A percentile compares a stretch with the other conserved stretches of the same genome.
Conservation (phyloP, 108 stramenopile genomes). For the Nitzschia inconspicua region DNA sequence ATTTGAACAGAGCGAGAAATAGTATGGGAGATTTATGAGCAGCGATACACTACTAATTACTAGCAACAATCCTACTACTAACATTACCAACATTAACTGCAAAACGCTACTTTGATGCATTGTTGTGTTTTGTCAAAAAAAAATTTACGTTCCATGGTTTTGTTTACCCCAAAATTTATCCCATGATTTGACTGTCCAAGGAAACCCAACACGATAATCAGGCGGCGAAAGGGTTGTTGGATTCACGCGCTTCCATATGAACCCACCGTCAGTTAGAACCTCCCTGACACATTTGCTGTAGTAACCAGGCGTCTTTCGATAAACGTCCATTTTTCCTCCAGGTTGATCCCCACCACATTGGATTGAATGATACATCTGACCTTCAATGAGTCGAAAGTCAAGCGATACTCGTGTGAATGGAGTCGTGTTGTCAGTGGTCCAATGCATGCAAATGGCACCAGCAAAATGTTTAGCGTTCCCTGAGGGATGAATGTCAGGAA, state of each 20-base stretch:
- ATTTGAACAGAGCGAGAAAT: slow-evolving; percentile 26
- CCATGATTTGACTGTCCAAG: slow-evolving; percentile 49
- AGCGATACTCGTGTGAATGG: slow-evolving; percentile 51
- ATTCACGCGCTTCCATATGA: not conserved
- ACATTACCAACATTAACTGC: not conserved
- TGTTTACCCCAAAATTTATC: slow-evolving; percentile 31
- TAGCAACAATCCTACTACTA: too few species aligned
- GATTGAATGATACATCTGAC: slow-evolving; percentile 35
- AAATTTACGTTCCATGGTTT: not conserved
- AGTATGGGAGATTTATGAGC: not conserved
- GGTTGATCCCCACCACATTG: slow-evolving; percentile 27
- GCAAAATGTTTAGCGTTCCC: slow-evolving; percentile 52
- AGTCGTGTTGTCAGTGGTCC: slow-evolving; percentile 61
- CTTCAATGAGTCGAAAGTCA: slow-evolving; percentile 61
- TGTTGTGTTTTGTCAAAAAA: not conserved
- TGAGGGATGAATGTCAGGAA: not conserved
- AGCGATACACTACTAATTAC: too few species aligned
- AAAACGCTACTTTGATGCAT: not conserved
- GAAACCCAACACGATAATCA: slow-evolving; percentile 46
- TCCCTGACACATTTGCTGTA: slow-evolving; percentile 24
- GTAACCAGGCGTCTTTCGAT: slow-evolving; percentile 40
- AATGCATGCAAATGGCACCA: slow-evolving; percentile 57
- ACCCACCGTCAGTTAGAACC: not conserved
- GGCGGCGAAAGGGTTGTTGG: slow-evolving; percentile 1
- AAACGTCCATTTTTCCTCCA: slow-evolving; percentile 44